Conservation (phyloP, 1,284 basidiomycete genomes). For the Melampsora occidentalis region DNA sequence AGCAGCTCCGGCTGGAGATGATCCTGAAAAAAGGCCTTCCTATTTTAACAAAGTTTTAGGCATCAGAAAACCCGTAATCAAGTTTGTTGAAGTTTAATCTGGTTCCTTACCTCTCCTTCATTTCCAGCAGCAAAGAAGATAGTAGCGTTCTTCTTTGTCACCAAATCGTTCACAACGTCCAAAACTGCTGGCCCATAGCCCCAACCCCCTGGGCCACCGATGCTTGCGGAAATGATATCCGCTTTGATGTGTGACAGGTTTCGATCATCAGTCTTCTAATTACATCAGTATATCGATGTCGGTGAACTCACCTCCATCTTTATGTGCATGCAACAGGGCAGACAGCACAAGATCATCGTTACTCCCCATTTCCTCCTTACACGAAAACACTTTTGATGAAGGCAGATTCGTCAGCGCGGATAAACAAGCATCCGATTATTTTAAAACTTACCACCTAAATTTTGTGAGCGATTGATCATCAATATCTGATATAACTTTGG, state of each 20-base stretch:
- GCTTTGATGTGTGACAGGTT: background rate
- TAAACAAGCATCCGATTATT: no score
- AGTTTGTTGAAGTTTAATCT: background rate
- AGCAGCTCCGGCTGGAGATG: conserved; percentile 26
- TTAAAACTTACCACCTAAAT: no score
- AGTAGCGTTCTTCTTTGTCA: conserved; percentile 20
- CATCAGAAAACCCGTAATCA: background rate
- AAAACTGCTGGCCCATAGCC: conserved; percentile 19
- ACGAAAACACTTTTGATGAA: conserved; percentile 22
- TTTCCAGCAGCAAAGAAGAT: conserved; percentile 42
- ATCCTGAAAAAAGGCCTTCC: conserved; percentile 34
- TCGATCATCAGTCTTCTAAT: no score
- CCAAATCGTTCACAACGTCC: conserved; percentile 27
- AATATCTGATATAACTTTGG: no score
- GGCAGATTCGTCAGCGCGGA: background rate
- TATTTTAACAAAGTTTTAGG: background rate
- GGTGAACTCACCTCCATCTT: conserved; percentile 25
- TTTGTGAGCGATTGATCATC: no score
- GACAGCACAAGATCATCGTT: conserved; percentile 22
- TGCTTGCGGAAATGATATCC: conserved; percentile 33
- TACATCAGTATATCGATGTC: background rate
- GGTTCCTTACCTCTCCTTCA: conserved; percentile 33
- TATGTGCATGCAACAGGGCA: conserved; percentile 26
- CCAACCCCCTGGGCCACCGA: conserved; percentile 38
- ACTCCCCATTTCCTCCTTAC: background rate